Evolutionary conservation across 75 land plant species (phyloP).

Genomic region (Cryptomeria japonica): DNA sequence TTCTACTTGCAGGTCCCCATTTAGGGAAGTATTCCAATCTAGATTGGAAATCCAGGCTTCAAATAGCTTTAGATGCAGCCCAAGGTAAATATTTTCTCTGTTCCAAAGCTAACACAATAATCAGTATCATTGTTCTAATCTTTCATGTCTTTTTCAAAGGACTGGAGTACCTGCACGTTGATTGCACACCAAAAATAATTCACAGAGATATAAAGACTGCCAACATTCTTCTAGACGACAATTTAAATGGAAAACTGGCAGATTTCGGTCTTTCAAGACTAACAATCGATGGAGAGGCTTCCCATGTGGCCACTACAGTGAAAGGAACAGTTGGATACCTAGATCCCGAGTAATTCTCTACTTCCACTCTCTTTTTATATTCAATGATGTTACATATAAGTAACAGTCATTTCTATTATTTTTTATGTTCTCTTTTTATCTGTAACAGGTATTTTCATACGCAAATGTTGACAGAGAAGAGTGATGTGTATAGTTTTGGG

Average conservation of each 20-base stretch:
- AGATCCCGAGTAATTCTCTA: slow-evolving; percentile 27
- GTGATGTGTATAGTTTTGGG: slow-evolving; percentile 25
- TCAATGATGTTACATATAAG: too few species aligned
- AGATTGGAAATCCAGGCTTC: slow-evolving; percentile 21
- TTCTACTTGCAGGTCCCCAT: neutral
- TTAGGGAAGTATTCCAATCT: neutral
- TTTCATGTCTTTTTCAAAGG: neutral
- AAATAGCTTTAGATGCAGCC: neutral
- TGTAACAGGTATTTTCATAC: slow-evolving; percentile 3
- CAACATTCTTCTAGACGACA: neutral
- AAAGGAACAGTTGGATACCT: slow-evolving; percentile 29
- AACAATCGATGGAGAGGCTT: neutral
- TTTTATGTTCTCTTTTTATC: too few species aligned
- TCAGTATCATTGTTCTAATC: too few species aligned
- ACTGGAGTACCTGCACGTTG: slow-evolving; percentile 21
- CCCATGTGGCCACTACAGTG: slow-evolving; percentile 10
- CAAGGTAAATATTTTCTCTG: neutral
- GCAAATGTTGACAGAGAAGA: slow-evolving; percentile 14
- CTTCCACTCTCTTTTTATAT: neutral
- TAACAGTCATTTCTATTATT: too few species aligned
- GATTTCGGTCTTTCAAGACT: slow-evolving; percentile 30
- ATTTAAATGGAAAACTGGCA: slow-evolving; percentile 22
- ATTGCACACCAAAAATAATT: slow-evolving; percentile 8
- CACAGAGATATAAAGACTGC: slow-evolving; percentile 9
- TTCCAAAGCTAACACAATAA: too few species aligned